These are phyloP conservation scores for Lathyrus oleraceus DNA, from an alignment of 306 rosid genomes.

Conservation along the genomic window DNA sequence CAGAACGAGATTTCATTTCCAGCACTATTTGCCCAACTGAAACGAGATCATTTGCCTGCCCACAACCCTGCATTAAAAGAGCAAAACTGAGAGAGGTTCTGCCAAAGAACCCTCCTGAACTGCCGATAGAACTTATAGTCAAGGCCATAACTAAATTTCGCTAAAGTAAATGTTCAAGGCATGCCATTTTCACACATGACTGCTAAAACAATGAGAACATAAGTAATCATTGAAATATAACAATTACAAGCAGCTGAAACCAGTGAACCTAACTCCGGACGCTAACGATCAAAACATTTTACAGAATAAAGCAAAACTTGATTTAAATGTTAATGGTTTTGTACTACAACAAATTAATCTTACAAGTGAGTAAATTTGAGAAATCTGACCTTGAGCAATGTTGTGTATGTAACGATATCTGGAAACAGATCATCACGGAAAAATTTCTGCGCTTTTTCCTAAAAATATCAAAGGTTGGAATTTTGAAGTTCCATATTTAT, in stretches of 20 bases:
- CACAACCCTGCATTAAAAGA: constrained; percentile 63
- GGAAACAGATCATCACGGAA: constrained; percentile 55
- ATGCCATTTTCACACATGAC: constrained; percentile 1
- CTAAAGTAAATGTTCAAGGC: neutral
- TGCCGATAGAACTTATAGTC: neutral
- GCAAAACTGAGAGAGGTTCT: constrained; percentile 28
- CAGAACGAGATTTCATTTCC: constrained; percentile 68
- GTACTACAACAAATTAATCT: constrained; percentile 5
- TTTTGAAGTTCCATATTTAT: constrained; percentile 30
- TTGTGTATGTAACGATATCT: constrained; percentile 74
- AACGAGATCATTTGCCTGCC: constrained; percentile 60
- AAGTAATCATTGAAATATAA: neutral
- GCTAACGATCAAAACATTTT: neutral
- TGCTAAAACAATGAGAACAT: constrained; percentile 8
- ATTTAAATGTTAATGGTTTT: neutral
- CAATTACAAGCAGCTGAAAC: constrained; percentile 7
- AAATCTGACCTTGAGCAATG: constrained; percentile 66
- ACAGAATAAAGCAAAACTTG: constrained; percentile 12
- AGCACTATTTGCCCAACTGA: constrained; percentile 59
- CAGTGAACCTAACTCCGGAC: neutral
- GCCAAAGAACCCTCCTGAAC: constrained; percentile 23
- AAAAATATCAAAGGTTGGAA: constrained; percentile 25
- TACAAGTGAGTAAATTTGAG: constrained; percentile 16
- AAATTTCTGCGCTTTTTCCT: constrained; percentile 55
- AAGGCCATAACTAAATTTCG: neutral